phyloP scores from a whole-genome alignment of 192 early-diverging fungal genomes.

The Coemansia sp. region DNA sequence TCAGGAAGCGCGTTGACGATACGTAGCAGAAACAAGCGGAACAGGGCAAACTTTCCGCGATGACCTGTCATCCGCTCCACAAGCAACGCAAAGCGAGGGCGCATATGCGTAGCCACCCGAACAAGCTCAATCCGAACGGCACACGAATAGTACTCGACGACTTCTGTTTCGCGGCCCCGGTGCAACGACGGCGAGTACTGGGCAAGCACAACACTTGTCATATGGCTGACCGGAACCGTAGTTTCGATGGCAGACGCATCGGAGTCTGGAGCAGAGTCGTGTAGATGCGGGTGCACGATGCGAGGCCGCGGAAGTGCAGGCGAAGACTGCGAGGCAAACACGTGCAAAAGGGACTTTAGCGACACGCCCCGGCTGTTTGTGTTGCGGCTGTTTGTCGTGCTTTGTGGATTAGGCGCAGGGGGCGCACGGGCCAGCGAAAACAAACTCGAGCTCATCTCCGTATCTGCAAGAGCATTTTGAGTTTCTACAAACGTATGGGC shows the following conservation, averaged over 20 bases:
- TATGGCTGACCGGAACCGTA: constrained; percentile 30
- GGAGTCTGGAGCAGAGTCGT: background rate
- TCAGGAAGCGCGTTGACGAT: constrained; percentile 28
- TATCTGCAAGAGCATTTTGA: constrained; percentile 19
- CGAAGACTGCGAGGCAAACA: background rate
- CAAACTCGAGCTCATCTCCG: constrained; percentile 16
- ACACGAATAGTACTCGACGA: constrained; percentile 53
- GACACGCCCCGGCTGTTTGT: background rate
- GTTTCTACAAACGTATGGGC: constrained; percentile 47
- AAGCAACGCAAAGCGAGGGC: constrained; percentile 31
- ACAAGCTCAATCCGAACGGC: constrained; percentile 48
- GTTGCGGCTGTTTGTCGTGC: background rate
- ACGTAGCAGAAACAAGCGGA: constrained; percentile 33
- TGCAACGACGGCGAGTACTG: constrained; percentile 54
- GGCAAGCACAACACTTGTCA: constrained; percentile 28
- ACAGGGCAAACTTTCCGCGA: constrained; percentile 40
- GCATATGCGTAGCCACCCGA: constrained; percentile 7
- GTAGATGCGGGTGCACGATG: constrained; percentile 20
- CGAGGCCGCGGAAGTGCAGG: constrained; percentile 2
- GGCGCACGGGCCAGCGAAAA: constrained; percentile 19
- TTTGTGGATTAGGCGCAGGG: too few relatives aligned
- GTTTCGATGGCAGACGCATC: constrained; percentile 7
- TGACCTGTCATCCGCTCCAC: constrained; percentile 47
- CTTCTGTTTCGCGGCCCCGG: constrained; percentile 42
- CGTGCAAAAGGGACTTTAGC: background rate